Evolutionary conservation across 2,329 filamentous ascomycete species (phyloP).

Genomic region (Exophiala aquamarina): DNA sequence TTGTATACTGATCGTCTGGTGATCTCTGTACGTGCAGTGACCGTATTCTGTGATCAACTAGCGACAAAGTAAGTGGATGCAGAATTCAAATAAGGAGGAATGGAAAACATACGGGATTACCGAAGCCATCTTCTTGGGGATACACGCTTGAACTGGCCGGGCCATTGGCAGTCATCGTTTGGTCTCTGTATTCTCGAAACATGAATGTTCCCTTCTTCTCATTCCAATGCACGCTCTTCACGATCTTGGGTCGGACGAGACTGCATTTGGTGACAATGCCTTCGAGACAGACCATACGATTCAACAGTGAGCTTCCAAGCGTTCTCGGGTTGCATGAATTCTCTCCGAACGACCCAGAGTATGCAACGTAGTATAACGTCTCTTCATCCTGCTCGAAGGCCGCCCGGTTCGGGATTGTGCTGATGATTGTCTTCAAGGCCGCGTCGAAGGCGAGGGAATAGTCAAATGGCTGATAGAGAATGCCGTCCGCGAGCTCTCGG

Average conservation of each 20-base stretch:
- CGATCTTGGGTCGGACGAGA: constrained; percentile 92
- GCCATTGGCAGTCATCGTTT: constrained; percentile 90
- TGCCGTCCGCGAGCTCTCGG: constrained; percentile 72
- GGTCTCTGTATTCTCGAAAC: constrained; percentile 87
- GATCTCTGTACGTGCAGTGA: constrained; percentile 91
- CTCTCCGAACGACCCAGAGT: constrained; percentile 91
- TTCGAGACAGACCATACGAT: constrained; percentile 95
- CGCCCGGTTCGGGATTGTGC: constrained; percentile 72
- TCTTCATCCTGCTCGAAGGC: constrained; percentile 75
- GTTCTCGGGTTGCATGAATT: constrained; percentile 94
- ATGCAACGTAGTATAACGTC: constrained; percentile 90
- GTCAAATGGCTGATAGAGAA: constrained; percentile 85
- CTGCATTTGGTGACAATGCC: constrained; percentile 97
- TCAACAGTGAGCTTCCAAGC: constrained; percentile 82
- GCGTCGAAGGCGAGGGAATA: constrained; percentile 84
- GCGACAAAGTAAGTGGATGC: constrained; percentile 17
- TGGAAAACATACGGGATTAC: constrained; percentile 64
- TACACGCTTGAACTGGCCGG: constrained; percentile 89
- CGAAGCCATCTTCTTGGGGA: constrained; percentile 87
- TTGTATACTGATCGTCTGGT: constrained; percentile 96
- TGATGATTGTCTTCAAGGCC: constrained; percentile 84
- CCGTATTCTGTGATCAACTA: constrained; percentile 89
- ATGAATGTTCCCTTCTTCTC: constrained; percentile 84
- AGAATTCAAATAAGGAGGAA: constrained; percentile 6
- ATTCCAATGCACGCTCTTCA: constrained; percentile 96